A percentile compares a stretch with the other conserved stretches of the same genome.
Evolutionary conservation across 2,329 filamentous ascomycete species (phyloP).

Genomic region (Beauveria asiatica): DNA sequence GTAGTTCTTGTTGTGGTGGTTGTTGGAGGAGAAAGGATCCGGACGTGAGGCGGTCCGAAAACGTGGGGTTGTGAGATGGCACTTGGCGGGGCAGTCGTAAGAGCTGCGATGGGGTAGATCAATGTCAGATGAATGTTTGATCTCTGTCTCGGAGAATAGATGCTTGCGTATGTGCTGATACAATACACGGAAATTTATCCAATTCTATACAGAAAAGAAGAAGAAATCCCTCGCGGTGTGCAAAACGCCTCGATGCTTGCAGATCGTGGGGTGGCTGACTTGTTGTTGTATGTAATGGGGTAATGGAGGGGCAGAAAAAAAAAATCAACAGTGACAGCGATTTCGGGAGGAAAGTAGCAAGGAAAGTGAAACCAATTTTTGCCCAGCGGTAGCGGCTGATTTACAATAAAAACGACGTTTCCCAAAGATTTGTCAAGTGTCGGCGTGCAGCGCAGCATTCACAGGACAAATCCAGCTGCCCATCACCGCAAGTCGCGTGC

Average conservation of each 20-base stretch:
- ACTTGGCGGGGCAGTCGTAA: slow-evolving; percentile 7
- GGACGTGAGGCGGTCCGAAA: background rate
- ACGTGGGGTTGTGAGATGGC: slow-evolving; percentile 10
- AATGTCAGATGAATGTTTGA: background rate
- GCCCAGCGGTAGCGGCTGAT: background rate
- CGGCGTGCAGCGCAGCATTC: background rate
- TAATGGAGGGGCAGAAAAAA: slow-evolving; percentile 4
- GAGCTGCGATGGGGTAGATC: background rate
- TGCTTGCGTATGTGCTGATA: background rate
- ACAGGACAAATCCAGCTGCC: background rate
- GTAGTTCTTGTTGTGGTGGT: background rate
- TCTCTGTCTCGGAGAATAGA: background rate
- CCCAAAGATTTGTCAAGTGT: background rate
- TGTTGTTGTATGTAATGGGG: background rate
- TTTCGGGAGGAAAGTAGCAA: slow-evolving; percentile 5
- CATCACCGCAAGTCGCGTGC: background rate
- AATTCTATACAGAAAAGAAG: background rate
- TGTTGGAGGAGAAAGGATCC: background rate
- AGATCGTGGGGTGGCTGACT: background rate
- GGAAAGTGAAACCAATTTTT: background rate
- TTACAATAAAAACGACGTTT: background rate
- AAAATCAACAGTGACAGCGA: background rate
- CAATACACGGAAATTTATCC: background rate
- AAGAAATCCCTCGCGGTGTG: background rate
- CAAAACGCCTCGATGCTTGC: background rate